Conservation (phyloP, 2,329 filamentous ascomycete species). For the Claviceps quebecensis region DNA sequence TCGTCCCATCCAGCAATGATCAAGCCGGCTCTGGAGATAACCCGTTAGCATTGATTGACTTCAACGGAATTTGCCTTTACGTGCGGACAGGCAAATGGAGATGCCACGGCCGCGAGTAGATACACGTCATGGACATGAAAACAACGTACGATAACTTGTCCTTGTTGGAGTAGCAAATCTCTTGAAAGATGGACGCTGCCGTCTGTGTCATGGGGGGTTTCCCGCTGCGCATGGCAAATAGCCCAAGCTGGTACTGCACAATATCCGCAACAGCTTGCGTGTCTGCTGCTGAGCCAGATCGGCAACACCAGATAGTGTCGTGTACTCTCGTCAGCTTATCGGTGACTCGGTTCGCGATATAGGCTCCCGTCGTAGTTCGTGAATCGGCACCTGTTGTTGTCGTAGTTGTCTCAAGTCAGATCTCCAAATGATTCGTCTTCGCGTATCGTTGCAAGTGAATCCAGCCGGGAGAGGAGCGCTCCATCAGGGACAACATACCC, state of each 20-base stretch:
- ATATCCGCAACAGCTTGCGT: conserved; percentile 97
- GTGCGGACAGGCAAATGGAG: background rate
- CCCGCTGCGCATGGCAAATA: conserved; percentile 83
- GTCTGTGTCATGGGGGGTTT: conserved; percentile 88
- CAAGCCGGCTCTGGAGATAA: conserved; percentile 60
- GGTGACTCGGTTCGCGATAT: conserved; percentile 97
- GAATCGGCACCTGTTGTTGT: conserved; percentile 63
- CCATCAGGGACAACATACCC: conserved; percentile 30
- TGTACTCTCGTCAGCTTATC: conserved; percentile 98
- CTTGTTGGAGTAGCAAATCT: conserved; percentile 97
- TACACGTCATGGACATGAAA: background rate
- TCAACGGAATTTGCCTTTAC: background rate
- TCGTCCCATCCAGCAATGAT: conserved; percentile 98
- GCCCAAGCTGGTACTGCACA: conserved; percentile 86
- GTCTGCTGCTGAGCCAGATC: conserved; percentile 91
- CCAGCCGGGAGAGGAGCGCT: no score
- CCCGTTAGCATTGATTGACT: background rate
- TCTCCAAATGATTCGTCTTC: background rate
- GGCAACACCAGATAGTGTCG: conserved; percentile 99
- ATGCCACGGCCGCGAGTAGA: background rate
- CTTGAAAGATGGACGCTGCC: conserved; percentile 90
- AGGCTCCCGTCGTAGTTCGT: conserved; percentile 90
- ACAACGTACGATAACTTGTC: conserved; percentile 64
- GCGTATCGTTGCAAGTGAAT: background rate
- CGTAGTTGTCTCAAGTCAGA: conserved; percentile 7